Evolutionary conservation across 2,329 filamentous ascomycete genomes (phyloP).

Genomic region (Colletotrichum tabaci): DNA sequence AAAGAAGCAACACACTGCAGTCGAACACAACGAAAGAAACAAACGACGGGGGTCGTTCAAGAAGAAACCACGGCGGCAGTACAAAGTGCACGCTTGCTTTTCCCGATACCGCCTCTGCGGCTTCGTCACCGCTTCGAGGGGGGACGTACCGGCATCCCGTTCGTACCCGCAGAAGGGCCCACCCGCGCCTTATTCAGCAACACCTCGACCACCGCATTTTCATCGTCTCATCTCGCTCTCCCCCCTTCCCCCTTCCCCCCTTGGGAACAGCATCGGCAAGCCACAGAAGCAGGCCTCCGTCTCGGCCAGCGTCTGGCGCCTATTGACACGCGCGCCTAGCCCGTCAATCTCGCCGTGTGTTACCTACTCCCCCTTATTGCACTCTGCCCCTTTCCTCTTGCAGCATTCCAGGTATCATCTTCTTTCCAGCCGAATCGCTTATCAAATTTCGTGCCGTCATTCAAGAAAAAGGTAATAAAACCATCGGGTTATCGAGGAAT

Average conservation of each 20-base stretch:
- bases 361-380: too few species aligned
- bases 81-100: not conserved
- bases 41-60: not conserved
- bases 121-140: conserved; percentile 30
- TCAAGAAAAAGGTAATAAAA: not conserved
- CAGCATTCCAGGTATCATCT: not conserved
- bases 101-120: not conserved
- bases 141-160: conserved; percentile 12
- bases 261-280: not conserved
- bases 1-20: not conserved
- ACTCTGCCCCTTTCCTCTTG: not conserved
- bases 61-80: not conserved
- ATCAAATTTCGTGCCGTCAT: not conserved
- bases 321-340: conserved; percentile 3
- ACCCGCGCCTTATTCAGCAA: not conserved
- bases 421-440: not conserved
- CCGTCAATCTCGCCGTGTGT: too few species aligned
- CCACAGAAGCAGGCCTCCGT: not conserved
- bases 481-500: not conserved
- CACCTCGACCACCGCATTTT: not conserved
- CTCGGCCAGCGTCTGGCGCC: not conserved
- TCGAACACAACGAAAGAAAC: not conserved
- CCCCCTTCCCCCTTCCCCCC: not conserved
- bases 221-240: not conserved
- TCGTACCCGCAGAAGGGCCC: not conserved